These are phyloP conservation scores for Trichoderma asperellum DNA, from an alignment of 2,329 filamentous ascomycete species.

Conservation along the genomic window DNA sequence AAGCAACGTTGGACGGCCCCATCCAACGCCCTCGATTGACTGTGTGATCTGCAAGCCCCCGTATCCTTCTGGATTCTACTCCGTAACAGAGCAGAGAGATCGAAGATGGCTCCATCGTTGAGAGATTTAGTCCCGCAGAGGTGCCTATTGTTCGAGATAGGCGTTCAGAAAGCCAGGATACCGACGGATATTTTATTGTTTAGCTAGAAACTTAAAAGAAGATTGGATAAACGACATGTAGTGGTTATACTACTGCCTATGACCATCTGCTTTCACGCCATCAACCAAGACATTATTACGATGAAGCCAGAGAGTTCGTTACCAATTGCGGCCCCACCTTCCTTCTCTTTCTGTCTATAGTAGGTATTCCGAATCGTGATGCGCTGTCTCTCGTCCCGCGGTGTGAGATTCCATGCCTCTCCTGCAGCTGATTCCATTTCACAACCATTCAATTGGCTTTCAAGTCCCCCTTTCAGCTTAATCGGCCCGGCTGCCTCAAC, in stretches of 20 bases:
- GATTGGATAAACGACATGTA: not conserved
- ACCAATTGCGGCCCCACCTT: not conserved
- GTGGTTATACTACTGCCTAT: not conserved
- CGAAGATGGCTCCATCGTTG: not conserved
- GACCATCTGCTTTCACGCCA: not conserved
- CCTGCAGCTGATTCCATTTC: not conserved
- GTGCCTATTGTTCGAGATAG: not conserved
- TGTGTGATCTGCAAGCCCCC: not conserved
- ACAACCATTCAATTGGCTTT: not conserved
- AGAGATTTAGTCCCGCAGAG: not conserved
- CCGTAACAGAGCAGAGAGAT: not conserved
- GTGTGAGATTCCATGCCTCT: not conserved
- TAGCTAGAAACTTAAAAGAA: not conserved
- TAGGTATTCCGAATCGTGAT: not conserved
- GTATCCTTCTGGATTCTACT: not conserved
- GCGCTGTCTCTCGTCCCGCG: not conserved
- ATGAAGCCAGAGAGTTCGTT: not conserved
- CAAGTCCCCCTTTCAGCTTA: not conserved
- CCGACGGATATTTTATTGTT: not conserved
- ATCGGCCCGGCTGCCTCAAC: not conserved
- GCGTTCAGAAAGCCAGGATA: not conserved
- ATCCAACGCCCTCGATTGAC: not conserved
- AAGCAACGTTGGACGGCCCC: not conserved
- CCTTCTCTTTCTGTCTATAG: not conserved
- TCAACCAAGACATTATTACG: not conserved